Conservation (phyloP, 192 early-diverging fungal species). For the Coemansia sp. region DNA sequence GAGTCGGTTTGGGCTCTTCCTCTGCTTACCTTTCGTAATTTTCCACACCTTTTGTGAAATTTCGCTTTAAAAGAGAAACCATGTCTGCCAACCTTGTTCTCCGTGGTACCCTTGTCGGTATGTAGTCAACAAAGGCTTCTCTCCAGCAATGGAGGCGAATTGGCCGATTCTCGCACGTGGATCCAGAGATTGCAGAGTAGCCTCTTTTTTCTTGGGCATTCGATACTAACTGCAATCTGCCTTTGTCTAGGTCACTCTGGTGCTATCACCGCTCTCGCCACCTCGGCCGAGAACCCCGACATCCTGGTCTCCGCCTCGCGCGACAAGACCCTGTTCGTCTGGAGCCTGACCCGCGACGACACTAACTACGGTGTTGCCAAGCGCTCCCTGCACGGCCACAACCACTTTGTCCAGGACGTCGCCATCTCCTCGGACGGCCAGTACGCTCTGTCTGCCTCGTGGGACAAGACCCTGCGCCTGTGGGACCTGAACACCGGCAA, state of each 20-base stretch:
- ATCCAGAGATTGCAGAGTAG: neutral
- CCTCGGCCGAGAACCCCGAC: slow-evolving; percentile 92
- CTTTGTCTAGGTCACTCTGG: slow-evolving; percentile 68
- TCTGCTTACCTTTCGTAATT: slow-evolving; percentile 11
- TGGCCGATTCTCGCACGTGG: neutral
- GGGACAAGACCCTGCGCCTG: slow-evolving; percentile 99
- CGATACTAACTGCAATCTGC: neutral
- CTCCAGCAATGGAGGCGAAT: neutral
- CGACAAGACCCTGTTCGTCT: slow-evolving; percentile 99
- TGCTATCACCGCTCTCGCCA: slow-evolving; percentile 97
- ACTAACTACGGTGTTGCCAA: slow-evolving; percentile 87
- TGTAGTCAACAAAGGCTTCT: slow-evolving; percentile 27
- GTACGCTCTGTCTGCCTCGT: slow-evolving; percentile 97
- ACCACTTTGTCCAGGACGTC: slow-evolving; percentile 98
- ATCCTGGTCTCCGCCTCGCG: slow-evolving; percentile 96
- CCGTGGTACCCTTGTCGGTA: slow-evolving; percentile 52
- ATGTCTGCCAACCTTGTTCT: slow-evolving; percentile 55
- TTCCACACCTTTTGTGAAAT: slow-evolving; percentile 1
- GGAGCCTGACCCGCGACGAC: slow-evolving; percentile 93
- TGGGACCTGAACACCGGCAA: slow-evolving; percentile 96
- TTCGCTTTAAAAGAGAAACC: slow-evolving; percentile 10
- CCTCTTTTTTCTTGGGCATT: neutral
- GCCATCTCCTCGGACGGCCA: slow-evolving; percentile 98
- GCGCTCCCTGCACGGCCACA: slow-evolving; percentile 93
- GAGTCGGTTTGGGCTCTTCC: neutral